Base-by-base conservation (phyloP, 495 filamentous ascomycete species). In the Tuber borchii region DNA sequence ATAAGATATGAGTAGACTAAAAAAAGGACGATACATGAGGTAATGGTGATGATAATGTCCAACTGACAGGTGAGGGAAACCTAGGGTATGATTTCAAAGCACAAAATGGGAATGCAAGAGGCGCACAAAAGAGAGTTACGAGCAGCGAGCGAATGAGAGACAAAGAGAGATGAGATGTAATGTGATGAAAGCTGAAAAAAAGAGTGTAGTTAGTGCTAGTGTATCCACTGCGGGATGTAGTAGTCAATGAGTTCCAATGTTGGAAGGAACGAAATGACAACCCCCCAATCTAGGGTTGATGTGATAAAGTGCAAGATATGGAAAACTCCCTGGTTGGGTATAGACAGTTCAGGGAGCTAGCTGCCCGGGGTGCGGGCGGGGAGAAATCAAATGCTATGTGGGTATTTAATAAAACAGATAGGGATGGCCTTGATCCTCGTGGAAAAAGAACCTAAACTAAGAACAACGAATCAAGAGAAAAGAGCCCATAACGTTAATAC, bases 351-450 rank as follows among this genome's bases (percentile, higher is more conserved):
- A 65, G 26, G 51, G 26, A 6, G 26, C 56, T 19, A 65, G 56
- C 5, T 34, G 31, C 26, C 26, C 56, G 16, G 14, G 56, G 56
- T 65, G 17, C 56, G 14, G 26, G 16, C 26, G 14, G 34, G 56
- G 56, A 65, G 12, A 65, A 65, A 65, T 65, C 56, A 65, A 19
- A 65, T 65, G 56, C 56, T 65, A 65, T 65, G 56, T 65, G 56
- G 56, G 56, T 65, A 65, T 65, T 65, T 65, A 34, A 65, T 65
- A 19, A 65, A 65, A 17, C 16, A 65, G 26, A 65, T 31, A 34
- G 16, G 14, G 16, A 3, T 65, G 26, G 56, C 26, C 31, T 34
- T 34, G 56, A 19, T 34, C 56, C 26, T 34, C 14, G 1, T 31
- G 26, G 56, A 65, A 31, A 65, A 65, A 65, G 26, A 31, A 34